phyloP scores from a whole-genome alignment of 2,329 filamentous ascomycete genomes.

The Arthrobotrys pseudoclavata region DNA sequence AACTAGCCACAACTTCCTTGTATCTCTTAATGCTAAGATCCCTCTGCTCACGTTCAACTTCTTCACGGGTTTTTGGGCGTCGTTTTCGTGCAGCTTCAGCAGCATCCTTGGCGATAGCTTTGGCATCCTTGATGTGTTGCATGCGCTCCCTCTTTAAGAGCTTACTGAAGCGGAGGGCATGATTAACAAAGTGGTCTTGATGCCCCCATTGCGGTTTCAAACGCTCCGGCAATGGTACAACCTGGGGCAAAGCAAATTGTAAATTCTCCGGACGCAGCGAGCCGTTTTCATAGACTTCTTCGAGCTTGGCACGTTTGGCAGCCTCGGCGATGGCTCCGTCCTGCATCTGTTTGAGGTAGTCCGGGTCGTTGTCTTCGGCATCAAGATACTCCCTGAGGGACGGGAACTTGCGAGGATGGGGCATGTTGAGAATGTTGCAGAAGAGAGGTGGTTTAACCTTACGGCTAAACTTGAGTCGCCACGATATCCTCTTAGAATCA shows the following conservation, averaged over 20 bases:
- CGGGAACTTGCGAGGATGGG: constrained; percentile 41
- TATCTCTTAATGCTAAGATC: constrained; percentile 78
- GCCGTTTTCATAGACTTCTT: constrained; percentile 80
- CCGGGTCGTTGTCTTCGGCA: constrained; percentile 63
- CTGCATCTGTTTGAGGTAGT: constrained; percentile 73
- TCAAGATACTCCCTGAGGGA: constrained; percentile 54
- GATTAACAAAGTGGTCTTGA: constrained; percentile 84
- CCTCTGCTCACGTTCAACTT: constrained; percentile 82
- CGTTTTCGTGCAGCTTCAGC: constrained; percentile 82
- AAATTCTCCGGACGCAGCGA: constrained; percentile 78
- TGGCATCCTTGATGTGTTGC: constrained; percentile 78
- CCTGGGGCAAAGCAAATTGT: constrained; percentile 73
- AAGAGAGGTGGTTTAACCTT: constrained; percentile 59
- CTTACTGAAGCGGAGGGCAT: constrained; percentile 83
- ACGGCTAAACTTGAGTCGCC: constrained; percentile 59
- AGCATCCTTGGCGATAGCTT: constrained; percentile 62
- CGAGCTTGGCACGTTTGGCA: constrained; percentile 76
- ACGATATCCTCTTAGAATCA: constrained; percentile 65
- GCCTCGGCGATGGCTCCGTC: constrained; percentile 79
- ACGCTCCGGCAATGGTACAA: constrained; percentile 78
- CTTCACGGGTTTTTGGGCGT: constrained; percentile 81
- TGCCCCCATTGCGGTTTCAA: constrained; percentile 86
- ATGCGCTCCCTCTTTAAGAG: constrained; percentile 84
- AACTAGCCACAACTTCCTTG: constrained; percentile 74
- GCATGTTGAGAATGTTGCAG: constrained; percentile 52